Evolutionary conservation across 1,284 basidiomycete species (phyloP).

Genomic region (Ustilago nuda): DNA sequence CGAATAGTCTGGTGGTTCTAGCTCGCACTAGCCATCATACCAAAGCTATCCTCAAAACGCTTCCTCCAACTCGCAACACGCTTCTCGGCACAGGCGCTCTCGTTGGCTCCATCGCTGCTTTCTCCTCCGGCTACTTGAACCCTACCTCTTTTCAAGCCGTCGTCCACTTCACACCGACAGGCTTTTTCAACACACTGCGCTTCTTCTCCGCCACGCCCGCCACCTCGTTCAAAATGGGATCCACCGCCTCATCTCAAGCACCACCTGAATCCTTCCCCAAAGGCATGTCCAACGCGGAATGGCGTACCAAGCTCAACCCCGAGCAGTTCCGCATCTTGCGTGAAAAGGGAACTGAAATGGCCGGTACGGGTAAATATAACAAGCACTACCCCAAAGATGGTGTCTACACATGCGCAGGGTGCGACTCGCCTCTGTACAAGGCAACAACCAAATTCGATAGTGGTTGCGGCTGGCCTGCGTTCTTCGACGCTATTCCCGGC

Average conservation of each 20-base stretch:
- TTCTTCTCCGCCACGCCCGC: constrained; percentile 21
- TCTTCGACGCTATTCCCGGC: constrained; percentile 92
- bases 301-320: constrained; percentile 82
- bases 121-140: constrained; percentile 25
- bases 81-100: constrained; percentile 33
- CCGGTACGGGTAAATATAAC: constrained; percentile 83
- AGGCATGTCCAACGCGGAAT: constrained; percentile 82
- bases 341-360: constrained; percentile 84
- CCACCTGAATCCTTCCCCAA: constrained; percentile 48
- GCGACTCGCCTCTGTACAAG: constrained; percentile 70
- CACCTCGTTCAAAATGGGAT: constrained; percentile 38
- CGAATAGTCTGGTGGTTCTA: constrained; percentile 30
- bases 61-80: constrained; percentile 21
- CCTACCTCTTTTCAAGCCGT: background rate
- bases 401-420: constrained; percentile 75
- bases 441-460: constrained; percentile 90
- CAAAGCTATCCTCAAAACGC: constrained; percentile 25
- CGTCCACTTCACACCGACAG: background rate
- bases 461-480: constrained; percentile 97
- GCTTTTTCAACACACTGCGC: constrained; percentile 2
- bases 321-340: constrained; percentile 91
- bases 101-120: constrained; percentile 28
- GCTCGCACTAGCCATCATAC: constrained; percentile 32
- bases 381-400: constrained; percentile 75
- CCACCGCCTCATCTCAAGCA: constrained; percentile 40